Base-by-base conservation (phyloP, 495 filamentous ascomycete genomes). In the Lineolata rhizophorae region DNA sequence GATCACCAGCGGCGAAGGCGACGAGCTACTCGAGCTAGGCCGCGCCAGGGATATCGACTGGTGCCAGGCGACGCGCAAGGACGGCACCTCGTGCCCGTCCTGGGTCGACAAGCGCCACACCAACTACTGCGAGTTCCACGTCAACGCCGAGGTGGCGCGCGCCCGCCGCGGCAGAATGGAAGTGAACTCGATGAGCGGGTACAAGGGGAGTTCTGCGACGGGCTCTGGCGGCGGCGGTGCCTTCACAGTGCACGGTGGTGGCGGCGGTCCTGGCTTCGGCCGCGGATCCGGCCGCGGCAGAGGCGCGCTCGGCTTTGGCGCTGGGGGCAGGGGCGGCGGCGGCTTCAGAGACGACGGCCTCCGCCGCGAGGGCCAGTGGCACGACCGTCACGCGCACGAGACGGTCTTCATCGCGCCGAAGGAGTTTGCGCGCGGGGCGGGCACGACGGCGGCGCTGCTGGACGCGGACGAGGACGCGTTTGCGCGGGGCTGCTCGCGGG, bases 101-200 rank as follows among this genome's bases (percentile, higher is more conserved):
- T 99, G 90, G 90, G 60, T 99, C 20, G 82, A 99, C 47, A 65
- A 61, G 34, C 63, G 79, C 6, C 78, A 80, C 43, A 92, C 83
- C 4, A 76, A 91, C 39, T 81, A 76, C 48, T 99, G 87, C 54
- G 78, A 90, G 38, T 99, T 77, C 42, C 87, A 99, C 45, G 66
- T 91, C 41, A 77, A 92, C 44, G 48, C 72, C 12, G 72, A 75
- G 11, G 51, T 94, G 1, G 66, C 72, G 30, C 77, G 74, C 39
- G 70, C 69, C 2, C 71, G 76, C 26, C 51, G 67, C 2, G 55
- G 63, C 0, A 62, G 90, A 6, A 76, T 85, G 58, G 87, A 92
- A 40, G 64, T 95, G 35, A 85, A 87, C 40, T 65, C 60, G 10
- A 67, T 67, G 57, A 51, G 47, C 48, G 53, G 47, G 14, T 46